A percentile compares a stretch with the other conserved stretches of the same genome.
Evolutionary conservation across 805 yeast species (phyloP).

Genomic region (Pichia ethanolica): DNA sequence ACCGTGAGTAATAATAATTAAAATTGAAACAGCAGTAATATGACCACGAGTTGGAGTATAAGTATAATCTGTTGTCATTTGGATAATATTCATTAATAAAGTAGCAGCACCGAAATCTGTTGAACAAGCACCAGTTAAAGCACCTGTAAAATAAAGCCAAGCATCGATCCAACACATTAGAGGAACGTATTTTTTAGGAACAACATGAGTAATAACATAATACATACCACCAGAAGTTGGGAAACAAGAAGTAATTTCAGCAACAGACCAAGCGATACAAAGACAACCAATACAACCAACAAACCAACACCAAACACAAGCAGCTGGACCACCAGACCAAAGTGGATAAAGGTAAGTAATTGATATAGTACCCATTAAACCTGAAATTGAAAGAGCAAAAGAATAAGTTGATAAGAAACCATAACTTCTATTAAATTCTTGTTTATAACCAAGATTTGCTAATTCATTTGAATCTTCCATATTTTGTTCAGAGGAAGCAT

Average conservation of each 20-base stretch:
- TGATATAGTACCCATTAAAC: slow-evolving; percentile 55
- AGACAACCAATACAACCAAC: slow-evolving; percentile 47
- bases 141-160: slow-evolving; percentile 43
- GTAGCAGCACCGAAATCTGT: slow-evolving; percentile 47
- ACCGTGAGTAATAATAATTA: slow-evolving; percentile 42
- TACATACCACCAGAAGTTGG: slow-evolving; percentile 51
- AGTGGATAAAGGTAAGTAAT: slow-evolving; percentile 44
- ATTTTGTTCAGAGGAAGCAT: slow-evolving; percentile 3
- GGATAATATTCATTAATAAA: slow-evolving; percentile 38
- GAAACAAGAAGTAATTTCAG: slow-evolving; percentile 42
- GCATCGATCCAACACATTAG: slow-evolving; percentile 48
- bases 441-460: slow-evolving; percentile 49
- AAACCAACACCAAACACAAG: slow-evolving; percentile 58
- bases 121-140: slow-evolving; percentile 44
- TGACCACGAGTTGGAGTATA: slow-evolving; percentile 37
- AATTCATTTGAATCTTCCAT: slow-evolving; percentile 17
- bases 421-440: slow-evolving; percentile 52
- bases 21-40: slow-evolving; percentile 44
- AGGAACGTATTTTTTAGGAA: slow-evolving; percentile 43
- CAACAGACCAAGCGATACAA: slow-evolving; percentile 44
- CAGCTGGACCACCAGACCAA: slow-evolving; percentile 53
- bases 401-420: slow-evolving; percentile 56
- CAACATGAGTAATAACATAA: slow-evolving; percentile 39
- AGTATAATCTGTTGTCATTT: slow-evolving; percentile 31
- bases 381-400: slow-evolving; percentile 58